Evolutionary conservation across 2,329 filamentous ascomycete species (phyloP).

Genomic region (Amylocarpus encephaloides): DNA sequence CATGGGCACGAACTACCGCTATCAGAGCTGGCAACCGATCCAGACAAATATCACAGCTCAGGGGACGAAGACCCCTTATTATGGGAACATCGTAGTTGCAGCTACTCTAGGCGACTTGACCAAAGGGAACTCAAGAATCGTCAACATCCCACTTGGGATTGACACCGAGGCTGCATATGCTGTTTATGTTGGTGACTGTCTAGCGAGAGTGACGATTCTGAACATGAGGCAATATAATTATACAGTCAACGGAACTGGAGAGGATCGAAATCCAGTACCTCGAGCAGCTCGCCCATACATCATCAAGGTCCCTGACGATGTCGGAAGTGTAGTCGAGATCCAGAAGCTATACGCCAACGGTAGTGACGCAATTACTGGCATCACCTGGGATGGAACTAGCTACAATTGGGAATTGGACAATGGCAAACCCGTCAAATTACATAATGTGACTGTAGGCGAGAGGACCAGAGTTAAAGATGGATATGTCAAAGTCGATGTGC

Average conservation of each 20-base stretch:
- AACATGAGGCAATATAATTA: constrained; percentile 57
- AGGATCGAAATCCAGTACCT: constrained; percentile 25
- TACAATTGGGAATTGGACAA: constrained; percentile 54
- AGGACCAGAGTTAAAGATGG: constrained; percentile 34
- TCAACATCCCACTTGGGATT: constrained; percentile 38
- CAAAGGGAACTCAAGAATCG: constrained; percentile 36
- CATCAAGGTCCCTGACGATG: constrained; percentile 33
- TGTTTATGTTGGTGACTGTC: constrained; percentile 40
- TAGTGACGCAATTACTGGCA: constrained; percentile 55
- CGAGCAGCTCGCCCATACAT: constrained; percentile 36
- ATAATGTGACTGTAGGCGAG: constrained; percentile 50
- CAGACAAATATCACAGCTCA: constrained; percentile 41
- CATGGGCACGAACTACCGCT: constrained; percentile 56
- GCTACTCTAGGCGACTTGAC: constrained; percentile 44
- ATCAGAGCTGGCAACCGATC: constrained; percentile 55
- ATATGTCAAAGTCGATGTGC: constrained; percentile 34
- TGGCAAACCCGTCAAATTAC: constrained; percentile 46
- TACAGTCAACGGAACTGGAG: constrained; percentile 37
- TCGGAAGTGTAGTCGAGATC: constrained; percentile 31
- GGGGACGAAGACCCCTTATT: constrained; percentile 59
- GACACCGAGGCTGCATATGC: constrained; percentile 47
- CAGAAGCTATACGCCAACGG: constrained; percentile 53
- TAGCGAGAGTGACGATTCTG: constrained; percentile 47
- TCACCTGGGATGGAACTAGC: constrained; percentile 55
- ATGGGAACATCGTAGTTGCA: constrained; percentile 54